phyloP scores from a whole-genome alignment of 306 rosid genomes.

The Vigna unguiculata region DNA sequence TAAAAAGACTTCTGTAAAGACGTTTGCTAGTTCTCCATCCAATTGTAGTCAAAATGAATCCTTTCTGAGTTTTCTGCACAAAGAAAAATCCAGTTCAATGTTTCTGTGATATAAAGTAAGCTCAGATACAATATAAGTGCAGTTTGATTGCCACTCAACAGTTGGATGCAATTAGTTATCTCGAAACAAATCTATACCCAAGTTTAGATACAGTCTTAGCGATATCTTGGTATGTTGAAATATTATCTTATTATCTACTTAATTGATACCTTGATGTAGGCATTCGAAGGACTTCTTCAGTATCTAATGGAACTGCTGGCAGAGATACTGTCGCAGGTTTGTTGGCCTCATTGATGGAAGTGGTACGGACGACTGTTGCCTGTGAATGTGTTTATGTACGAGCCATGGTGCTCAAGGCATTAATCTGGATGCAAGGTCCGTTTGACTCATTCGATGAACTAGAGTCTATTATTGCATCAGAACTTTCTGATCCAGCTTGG shows the following conservation, averaged over 20 bases:
- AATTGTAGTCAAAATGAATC: neutral
- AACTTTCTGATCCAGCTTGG: constrained; percentile 99
- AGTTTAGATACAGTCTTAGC: constrained; percentile 2
- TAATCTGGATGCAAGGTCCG: constrained; percentile 99
- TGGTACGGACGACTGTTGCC: constrained; percentile 96
- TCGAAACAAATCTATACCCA: neutral
- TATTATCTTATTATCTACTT: constrained; percentile 42
- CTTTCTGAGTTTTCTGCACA: constrained; percentile 1
- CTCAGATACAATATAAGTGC: neutral
- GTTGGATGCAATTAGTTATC: neutral
- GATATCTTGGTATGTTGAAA: constrained; percentile 5
- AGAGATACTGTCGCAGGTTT: constrained; percentile 89
- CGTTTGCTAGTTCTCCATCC: neutral
- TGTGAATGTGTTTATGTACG: constrained; percentile 98
- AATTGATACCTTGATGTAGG: constrained; percentile 52
- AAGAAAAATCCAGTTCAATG: neutral
- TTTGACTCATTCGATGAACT: constrained; percentile 91
- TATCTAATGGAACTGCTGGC: constrained; percentile 77
- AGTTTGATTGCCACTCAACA: neutral
- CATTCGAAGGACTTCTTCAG: constrained; percentile 74
- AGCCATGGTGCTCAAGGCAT: constrained; percentile 97
- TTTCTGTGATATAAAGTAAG: constrained; percentile 6
- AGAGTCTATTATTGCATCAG: constrained; percentile 97
- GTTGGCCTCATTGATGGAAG: constrained; percentile 96
- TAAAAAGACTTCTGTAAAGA: neutral